Evolutionary conservation across 225 moss, liverwort and hornwort species (phyloP).

Genomic region (Antitrichia curtipendula): DNA sequence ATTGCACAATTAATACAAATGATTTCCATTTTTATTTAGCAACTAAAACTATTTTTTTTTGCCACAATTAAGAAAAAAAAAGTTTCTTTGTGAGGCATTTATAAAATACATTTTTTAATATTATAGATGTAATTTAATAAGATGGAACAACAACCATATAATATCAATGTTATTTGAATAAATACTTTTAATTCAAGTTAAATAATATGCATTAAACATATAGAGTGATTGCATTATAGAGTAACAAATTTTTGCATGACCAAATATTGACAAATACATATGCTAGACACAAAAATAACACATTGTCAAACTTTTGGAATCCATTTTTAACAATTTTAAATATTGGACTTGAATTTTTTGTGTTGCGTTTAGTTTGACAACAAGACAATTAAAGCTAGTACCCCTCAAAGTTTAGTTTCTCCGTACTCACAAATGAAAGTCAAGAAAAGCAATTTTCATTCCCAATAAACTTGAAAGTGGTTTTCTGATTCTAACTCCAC

Average conservation of each 20-base stretch:
- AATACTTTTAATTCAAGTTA: background rate
- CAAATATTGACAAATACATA: background rate
- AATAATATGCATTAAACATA: too few relatives aligned
- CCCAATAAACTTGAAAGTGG: background rate
- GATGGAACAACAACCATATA: background rate
- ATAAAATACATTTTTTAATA: too few relatives aligned
- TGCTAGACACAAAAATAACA: background rate
- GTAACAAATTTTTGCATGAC: background rate
- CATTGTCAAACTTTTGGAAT: background rate
- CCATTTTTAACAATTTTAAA: background rate
- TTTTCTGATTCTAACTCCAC: background rate
- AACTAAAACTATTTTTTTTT: too few relatives aligned
- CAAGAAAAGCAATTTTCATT: background rate
- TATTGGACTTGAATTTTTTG: background rate
- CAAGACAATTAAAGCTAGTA: too few relatives aligned
- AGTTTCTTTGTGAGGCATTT: background rate
- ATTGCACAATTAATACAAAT: too few relatives aligned
- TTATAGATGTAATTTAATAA: background rate
- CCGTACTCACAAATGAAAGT: background rate
- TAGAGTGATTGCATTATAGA: fast-evolving
- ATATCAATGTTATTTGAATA: background rate
- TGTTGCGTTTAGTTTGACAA: background rate
- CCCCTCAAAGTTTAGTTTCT: too few relatives aligned
- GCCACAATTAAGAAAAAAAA: too few relatives aligned
- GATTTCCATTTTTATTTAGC: too few relatives aligned